Evolutionary conservation across 257 asterid species (phyloP).

Genomic region (Petunia axillaris): DNA sequence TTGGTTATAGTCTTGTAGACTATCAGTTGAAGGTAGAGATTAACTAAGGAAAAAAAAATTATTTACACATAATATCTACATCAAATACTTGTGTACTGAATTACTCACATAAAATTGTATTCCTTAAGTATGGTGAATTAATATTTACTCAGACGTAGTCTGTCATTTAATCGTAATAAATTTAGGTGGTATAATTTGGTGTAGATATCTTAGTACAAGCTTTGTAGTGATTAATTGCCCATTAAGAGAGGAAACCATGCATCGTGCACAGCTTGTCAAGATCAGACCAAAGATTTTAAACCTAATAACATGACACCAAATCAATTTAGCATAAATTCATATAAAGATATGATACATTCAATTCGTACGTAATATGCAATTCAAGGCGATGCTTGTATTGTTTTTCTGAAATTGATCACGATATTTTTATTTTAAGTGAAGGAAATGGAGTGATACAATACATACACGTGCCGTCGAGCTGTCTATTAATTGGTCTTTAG

Average conservation of each 20-base stretch:
- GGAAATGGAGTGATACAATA: slow-evolving; percentile 11
- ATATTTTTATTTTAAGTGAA: not conserved
- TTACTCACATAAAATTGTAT: too few species aligned
- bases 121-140: too few species aligned
- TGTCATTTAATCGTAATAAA: too few species aligned
- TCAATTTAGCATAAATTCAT: not conserved
- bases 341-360: not conserved
- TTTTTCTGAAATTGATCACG: not conserved
- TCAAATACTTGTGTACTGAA: too few species aligned
- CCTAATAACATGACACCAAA: slow-evolving; percentile 18
- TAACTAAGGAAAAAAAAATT: too few species aligned
- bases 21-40: not conserved
- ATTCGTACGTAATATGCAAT: not conserved
- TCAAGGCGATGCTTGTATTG: slow-evolving; percentile 10
- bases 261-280: slow-evolving; percentile 6
- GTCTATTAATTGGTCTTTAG: not conserved
- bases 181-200: too few species aligned
- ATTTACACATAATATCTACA: too few species aligned
- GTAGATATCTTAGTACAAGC: too few species aligned
- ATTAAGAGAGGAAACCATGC: too few species aligned
- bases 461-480: not conserved
- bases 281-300: not conserved
- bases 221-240: too few species aligned
- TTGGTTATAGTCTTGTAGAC: too few species aligned
- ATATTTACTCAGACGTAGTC: too few species aligned